Evolutionary conservation across 306 rosid species (phyloP), one percentile per base, ranked within the genome.

Genomic region (Glycyrrhiza uralensis): DNA sequence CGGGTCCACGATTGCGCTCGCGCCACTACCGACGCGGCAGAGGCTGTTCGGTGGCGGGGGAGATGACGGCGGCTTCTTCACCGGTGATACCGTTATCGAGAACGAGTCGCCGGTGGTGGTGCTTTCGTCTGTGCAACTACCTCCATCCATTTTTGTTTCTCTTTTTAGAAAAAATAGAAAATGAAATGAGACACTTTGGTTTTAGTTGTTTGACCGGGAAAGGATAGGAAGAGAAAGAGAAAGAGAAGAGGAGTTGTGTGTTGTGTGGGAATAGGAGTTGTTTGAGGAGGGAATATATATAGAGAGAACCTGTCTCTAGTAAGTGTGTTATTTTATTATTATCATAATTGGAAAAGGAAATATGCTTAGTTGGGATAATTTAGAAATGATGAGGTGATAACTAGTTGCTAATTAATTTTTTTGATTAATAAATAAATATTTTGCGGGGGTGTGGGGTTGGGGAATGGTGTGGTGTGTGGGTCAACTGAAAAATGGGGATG

Each of bases 1-100:
- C 1, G 91, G 42, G 64, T 87, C 95, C 0, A 91, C 59, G 32
- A 86, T 38, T 0, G 88, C 76, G 78, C 99, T 91, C 2, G 91
- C 62, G 1, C 92, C 95, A 60, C 99, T 94, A 1, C 98, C 97
- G 22, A 79, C 80, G 3, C 94, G 96, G 80, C 90, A 82, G 4
- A 87, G 83, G 6, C 75, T 76, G 55, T 56, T 87, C 13, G 68
- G 60, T 7, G 77, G 87, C 29, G 81, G 85, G 12, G 64, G 79
- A 0, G 87, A 55, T 7, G 86, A 71, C 1, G 72, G 55, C 1
- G 72, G 55, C 28, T 76, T 84, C 15, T 56, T 15, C 4, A 77
- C 12, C 0, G 61, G 55, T 0, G 2, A 5, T 0, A 13, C 4
- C 6, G 28, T 76, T 4, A 82, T 64, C 18, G 96, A 76, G 19